Percentiles rank a stretch among this genome's conserved stretches.
phyloP scores from a whole-genome alignment of 2,329 filamentous ascomycete species.

The Colletotrichum godetiae region DNA sequence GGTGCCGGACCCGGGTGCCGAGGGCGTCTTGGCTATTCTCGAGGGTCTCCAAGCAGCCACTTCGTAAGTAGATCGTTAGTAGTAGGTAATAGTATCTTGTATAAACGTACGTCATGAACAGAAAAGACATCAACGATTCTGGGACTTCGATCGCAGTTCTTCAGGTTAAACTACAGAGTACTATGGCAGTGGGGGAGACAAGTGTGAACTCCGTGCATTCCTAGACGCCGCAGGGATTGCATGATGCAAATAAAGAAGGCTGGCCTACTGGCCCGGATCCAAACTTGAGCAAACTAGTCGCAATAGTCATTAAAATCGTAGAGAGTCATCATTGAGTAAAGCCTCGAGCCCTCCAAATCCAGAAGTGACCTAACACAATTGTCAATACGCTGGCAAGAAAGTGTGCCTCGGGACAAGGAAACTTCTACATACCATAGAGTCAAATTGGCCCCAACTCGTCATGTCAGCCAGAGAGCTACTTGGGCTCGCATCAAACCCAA shows the following conservation, averaged over 20 bases:
- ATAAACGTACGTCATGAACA: not conserved
- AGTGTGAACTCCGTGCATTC: not conserved
- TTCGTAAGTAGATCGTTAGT: too few species aligned
- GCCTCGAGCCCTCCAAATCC: slow-evolving; percentile 29
- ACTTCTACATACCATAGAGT: slow-evolving; percentile 25
- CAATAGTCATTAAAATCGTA: slow-evolving; percentile 5
- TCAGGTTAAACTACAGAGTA: not conserved
- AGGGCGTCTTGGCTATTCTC: slow-evolving; percentile 71
- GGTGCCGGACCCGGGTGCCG: slow-evolving; percentile 79
- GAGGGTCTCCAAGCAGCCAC: slow-evolving; percentile 61
- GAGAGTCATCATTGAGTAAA: slow-evolving; percentile 23
- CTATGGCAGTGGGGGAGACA: not conserved
- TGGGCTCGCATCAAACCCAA: slow-evolving; percentile 25
- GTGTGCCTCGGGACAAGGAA: accelerated
- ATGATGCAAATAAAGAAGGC: not conserved
- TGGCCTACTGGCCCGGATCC: not conserved
- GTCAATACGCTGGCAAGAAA: not conserved
- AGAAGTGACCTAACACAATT: slow-evolving; percentile 9
- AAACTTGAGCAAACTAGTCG: too few species aligned
- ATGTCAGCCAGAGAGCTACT: slow-evolving; percentile 29
- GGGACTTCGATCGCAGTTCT: not conserved
- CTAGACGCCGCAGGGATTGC: not conserved
- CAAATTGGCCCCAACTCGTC: slow-evolving; percentile 37
- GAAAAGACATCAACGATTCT: not conserved
- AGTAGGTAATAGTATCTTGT: not conserved